A percentile compares a stretch with the other conserved stretches of the same genome.
Evolutionary conservation across 2,329 filamentous ascomycete species (phyloP).

Genomic region (Lachnellula arida): DNA sequence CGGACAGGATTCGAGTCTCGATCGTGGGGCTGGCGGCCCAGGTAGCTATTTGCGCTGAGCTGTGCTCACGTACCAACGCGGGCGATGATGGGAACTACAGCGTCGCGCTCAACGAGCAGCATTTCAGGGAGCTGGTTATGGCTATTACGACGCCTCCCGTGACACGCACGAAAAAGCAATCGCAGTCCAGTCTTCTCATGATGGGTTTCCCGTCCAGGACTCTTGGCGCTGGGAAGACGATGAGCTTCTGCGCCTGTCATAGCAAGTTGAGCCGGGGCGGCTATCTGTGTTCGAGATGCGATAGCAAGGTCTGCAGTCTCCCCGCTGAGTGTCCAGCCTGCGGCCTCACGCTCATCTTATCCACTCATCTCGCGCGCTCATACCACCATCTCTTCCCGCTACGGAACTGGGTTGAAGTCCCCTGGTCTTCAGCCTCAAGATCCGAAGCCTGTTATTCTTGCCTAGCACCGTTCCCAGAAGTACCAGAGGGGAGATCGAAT

Average conservation of each 20-base stretch:
- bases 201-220: slow-evolving; percentile 96
- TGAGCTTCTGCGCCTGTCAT: slow-evolving; percentile 86
- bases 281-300: slow-evolving; percentile 86
- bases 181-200: slow-evolving; percentile 70
- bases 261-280: slow-evolving; percentile 76
- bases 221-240: slow-evolving; percentile 59
- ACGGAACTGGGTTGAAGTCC: slow-evolving; percentile 84
- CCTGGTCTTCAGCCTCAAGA: slow-evolving; percentile 66
- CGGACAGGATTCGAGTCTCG: slow-evolving; percentile 79
- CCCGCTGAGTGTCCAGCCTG: slow-evolving; percentile 90
- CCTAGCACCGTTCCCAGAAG: slow-evolving; percentile 61
- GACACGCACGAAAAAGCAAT: slow-evolving; percentile 59
- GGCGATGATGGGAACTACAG: slow-evolving; percentile 73
- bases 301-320: slow-evolving; percentile 80
- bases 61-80: slow-evolving; percentile 82
- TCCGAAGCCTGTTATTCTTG: slow-evolving; percentile 70
- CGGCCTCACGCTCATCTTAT: slow-evolving; percentile 86
- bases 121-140: slow-evolving; percentile 87
- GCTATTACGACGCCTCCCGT: slow-evolving; percentile 84
- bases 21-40: slow-evolving; percentile 89
- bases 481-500: slow-evolving; percentile 4
- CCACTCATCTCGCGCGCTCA: slow-evolving; percentile 86
- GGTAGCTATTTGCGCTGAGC: slow-evolving; percentile 85
- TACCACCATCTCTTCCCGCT: slow-evolving; percentile 92
- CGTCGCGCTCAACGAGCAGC: slow-evolving; percentile 79